Conservation (phyloP, 2,329 filamentous ascomycete species). For the Blastomyces percursus region DNA sequence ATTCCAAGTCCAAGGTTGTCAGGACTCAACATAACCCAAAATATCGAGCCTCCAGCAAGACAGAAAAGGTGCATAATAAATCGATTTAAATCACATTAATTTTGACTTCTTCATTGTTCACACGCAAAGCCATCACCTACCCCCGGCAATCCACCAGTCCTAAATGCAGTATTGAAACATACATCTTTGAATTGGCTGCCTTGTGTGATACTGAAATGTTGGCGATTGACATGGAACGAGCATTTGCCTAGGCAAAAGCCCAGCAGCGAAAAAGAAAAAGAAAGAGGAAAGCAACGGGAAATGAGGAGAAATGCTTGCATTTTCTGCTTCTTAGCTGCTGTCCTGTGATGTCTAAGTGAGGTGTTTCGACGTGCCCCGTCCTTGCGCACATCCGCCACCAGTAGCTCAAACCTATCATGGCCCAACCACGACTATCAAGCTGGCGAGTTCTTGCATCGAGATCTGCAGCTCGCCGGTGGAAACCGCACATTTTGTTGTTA, state of each 20-base stretch:
- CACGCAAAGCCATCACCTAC: not conserved
- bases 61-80: not conserved
- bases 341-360: not conserved
- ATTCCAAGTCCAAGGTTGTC: too few relatives aligned
- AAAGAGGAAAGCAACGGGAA: not conserved
- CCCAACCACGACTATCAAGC: not conserved
- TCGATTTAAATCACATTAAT: not conserved
- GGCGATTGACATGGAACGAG: not conserved
- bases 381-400: not conserved
- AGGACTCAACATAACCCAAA: not conserved
- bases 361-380: not conserved
- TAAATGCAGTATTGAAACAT: not conserved
- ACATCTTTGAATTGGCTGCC: slow-evolving; percentile 4
- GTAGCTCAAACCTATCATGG: not conserved
- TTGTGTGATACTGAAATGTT: not conserved
- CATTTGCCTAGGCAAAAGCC: not conserved
- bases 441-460: not conserved
- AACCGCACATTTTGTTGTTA: not conserved
- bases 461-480: not conserved
- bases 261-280: not conserved
- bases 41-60: not conserved
- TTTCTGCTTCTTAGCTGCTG: not conserved
- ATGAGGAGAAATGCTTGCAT: not conserved
- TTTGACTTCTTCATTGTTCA: not conserved
- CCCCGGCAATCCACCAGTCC: not conserved